phyloP scores from a whole-genome alignment of 108 stramenopile genomes.

The Nitzschia sp. region DNA sequence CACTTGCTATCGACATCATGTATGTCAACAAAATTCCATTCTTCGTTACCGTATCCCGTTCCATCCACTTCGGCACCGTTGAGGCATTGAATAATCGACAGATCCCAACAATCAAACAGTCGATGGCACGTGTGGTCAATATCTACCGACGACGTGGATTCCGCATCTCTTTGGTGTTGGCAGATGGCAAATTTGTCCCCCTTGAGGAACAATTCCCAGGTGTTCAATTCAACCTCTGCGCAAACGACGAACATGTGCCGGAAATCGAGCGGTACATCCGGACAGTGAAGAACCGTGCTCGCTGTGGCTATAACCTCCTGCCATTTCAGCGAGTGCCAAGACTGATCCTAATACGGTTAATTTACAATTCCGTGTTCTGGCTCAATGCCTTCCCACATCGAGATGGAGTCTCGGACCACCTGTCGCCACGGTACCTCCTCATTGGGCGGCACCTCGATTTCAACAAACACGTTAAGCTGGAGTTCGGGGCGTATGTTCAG shows the following conservation, averaged over 20 bases:
- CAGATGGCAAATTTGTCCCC: not conserved
- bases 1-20: slow-evolving; percentile 43
- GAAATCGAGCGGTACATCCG: slow-evolving; percentile 54
- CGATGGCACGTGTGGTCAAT: not conserved
- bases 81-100: not conserved
- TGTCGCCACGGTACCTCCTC: slow-evolving; percentile 31
- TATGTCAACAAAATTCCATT: slow-evolving; percentile 48
- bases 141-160: not conserved
- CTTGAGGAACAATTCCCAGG: not conserved
- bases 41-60: slow-evolving; percentile 24
- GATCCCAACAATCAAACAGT: not conserved
- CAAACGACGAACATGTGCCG: slow-evolving; percentile 47
- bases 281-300: slow-evolving; percentile 39
- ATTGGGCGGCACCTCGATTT: slow-evolving; percentile 18
- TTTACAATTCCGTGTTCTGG: slow-evolving; percentile 29
- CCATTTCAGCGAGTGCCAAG: slow-evolving; percentile 38
- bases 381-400: slow-evolving; percentile 33
- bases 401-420: slow-evolving; percentile 15
- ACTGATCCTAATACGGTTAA: slow-evolving; percentile 21
- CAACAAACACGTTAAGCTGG: slow-evolving; percentile 20
- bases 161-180: not conserved
- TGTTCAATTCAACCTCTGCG: not conserved
- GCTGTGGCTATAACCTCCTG: slow-evolving; percentile 26
- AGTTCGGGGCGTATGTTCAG: slow-evolving; percentile 47
- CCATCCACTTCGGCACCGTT: slow-evolving; percentile 3